Base-by-base conservation (phyloP, 2,329 filamentous ascomycete genomes). In the Penicillium psychrosexuale region DNA sequence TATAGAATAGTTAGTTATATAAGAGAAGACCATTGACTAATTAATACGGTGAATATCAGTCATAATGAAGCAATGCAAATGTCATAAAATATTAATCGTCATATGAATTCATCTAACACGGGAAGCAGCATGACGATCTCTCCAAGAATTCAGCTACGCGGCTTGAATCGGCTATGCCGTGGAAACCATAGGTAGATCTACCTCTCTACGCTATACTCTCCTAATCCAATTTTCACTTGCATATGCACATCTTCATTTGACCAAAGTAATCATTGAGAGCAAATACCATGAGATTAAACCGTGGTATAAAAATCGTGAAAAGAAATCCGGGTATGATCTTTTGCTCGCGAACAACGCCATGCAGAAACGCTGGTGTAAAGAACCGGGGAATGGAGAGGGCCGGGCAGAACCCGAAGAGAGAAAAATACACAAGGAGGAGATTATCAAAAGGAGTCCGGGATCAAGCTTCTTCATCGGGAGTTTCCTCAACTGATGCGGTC, bases 401-500 rank as follows among this genome's bases (percentile, higher is more conserved):
- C 24, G 43, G 50, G 31, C 36, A 33, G 17, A 24, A 37, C 45
- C 28, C 47, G 13, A 42, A 28, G 40, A 40, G 13, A 39, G 45
- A 50, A 30, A 47, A 50, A 28, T 38, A 50, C 53, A 59, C 43
- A 27, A 28, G 31, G 44, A 31, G 30, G 34, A 45, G 34, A 33
- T 33, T 17, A 38, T 7, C 9, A 15, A n/a, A 34, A 53, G 42
- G 27, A 46, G 43, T 47, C 30, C 33, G 45, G 3, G 37, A 49
- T 55, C 56, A 43, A 22, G 56, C 58, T 31, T 69, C 69, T 40
- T 73, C 71, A 31, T 71, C 70, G 8, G 34, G 59, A 13, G 58
- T 61, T 44, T 74, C 72, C 61, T 74, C 72, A n/a, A 74, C 70
- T 1, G 70, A 72, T 24, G 66, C 64, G 34, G 66, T 62, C 24